Percentiles rank a stretch among this genome's conserved stretches.
Conservation (phyloP, 2,329 filamentous ascomycete genomes). For the Rutstroemia sp. region DNA sequence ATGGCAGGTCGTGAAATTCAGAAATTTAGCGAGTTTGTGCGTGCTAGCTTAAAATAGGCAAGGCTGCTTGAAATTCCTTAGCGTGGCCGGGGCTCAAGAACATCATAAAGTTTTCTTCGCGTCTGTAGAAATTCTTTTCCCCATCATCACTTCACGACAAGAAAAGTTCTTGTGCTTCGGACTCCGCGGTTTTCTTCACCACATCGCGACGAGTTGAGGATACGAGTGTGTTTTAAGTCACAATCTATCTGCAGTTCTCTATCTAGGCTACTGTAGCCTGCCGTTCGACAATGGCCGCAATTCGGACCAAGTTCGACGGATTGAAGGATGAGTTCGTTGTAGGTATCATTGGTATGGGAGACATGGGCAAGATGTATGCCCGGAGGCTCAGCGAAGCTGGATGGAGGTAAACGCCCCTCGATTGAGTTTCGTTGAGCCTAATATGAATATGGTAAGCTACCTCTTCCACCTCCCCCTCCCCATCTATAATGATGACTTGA, state of each 20-base stretch:
- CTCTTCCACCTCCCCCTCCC: constrained; percentile 22
- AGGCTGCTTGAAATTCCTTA: background rate
- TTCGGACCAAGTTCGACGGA: constrained; percentile 6
- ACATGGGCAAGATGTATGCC: constrained; percentile 99
- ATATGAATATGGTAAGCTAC: constrained; percentile 23
- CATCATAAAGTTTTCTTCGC: constrained; percentile 8
- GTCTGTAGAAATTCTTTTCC: background rate
- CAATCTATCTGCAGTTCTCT: too few relatives aligned
- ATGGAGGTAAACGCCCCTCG: constrained; percentile 70
- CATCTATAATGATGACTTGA: constrained; percentile 88
- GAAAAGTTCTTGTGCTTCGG: background rate
- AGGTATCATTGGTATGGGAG: constrained; percentile 97
- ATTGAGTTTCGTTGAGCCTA: constrained; percentile 29
- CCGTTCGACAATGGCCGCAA: background rate
- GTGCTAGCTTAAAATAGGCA: constrained; percentile 25
- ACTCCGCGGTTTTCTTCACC: background rate
- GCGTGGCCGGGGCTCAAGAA: constrained; percentile 6
- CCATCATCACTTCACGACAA: constrained; percentile 4
- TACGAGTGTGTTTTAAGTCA: background rate
- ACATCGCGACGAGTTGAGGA: background rate
- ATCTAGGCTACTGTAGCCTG: too few relatives aligned
- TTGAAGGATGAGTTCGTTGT: constrained; percentile 55
- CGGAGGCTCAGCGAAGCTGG: constrained; percentile 80
- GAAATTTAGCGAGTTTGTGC: constrained; percentile 11
- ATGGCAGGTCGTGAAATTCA: background rate